Evolutionary conservation across 1,284 basidiomycete species (phyloP).

Genomic region (Coriolopsis trogii): DNA sequence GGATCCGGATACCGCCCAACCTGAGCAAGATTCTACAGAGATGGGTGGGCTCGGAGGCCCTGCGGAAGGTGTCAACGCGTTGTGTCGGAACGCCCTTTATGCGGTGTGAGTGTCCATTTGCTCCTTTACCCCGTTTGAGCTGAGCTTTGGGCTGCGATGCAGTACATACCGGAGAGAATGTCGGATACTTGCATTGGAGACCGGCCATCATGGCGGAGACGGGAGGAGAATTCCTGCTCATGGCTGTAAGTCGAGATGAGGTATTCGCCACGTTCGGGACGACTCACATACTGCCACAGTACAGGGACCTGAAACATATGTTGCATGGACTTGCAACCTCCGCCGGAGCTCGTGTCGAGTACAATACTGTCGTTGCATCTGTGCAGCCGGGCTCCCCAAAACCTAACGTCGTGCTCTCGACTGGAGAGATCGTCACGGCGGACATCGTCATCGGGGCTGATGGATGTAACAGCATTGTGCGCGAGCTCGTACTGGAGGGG

Average conservation of each 20-base stretch:
- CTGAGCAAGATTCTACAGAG: slow-evolving; percentile 51
- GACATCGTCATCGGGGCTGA: slow-evolving; percentile 47
- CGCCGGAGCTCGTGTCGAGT: slow-evolving; percentile 44
- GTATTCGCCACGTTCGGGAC: not conserved
- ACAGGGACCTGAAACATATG: slow-evolving; percentile 47
- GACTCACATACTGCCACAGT: slow-evolving; percentile 32
- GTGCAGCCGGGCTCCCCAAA: slow-evolving; percentile 28
- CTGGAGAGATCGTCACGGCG: slow-evolving; percentile 39
- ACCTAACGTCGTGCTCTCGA: slow-evolving; percentile 36
- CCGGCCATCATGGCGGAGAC: slow-evolving; percentile 55
- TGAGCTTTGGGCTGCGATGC: not conserved
- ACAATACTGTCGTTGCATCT: slow-evolving; percentile 39
- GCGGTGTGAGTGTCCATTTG: slow-evolving; percentile 30
- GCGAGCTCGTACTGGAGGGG: slow-evolving; percentile 30
- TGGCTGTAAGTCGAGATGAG: slow-evolving; percentile 25
- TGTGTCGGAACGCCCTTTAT: slow-evolving; percentile 33
- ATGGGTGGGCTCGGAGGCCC: slow-evolving; percentile 51
- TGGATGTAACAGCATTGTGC: slow-evolving; percentile 37
- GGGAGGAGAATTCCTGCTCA: slow-evolving; percentile 53
- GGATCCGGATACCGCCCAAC: slow-evolving; percentile 57
- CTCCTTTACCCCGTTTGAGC: not conserved
- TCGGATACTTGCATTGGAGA: slow-evolving; percentile 54
- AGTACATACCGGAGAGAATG: slow-evolving; percentile 48
- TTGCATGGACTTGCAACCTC: slow-evolving; percentile 44
- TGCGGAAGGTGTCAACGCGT: slow-evolving; percentile 32